A percentile compares a stretch with the other conserved stretches of the same genome.
These are phyloP conservation scores for Pyrenophora tritici-repentis DNA, from an alignment of 2,329 filamentous ascomycete genomes.

Conservation along the genomic window DNA sequence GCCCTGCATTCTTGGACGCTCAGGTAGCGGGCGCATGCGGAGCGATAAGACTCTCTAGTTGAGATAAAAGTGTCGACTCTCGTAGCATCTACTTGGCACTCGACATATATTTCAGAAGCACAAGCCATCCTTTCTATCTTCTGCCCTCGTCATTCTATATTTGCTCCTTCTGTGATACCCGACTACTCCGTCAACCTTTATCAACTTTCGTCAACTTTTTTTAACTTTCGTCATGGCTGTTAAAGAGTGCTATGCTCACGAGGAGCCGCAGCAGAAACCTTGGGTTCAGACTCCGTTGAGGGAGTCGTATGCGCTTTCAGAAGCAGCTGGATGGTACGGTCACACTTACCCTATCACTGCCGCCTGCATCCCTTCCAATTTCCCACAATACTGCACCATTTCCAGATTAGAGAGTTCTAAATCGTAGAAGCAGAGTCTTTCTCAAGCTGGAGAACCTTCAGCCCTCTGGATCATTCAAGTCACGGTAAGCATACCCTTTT, in stretches of 20 bases:
- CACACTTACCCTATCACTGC: slow-evolving; percentile 26
- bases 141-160: not conserved
- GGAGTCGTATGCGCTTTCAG: slow-evolving; percentile 68
- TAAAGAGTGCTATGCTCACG: slow-evolving; percentile 25
- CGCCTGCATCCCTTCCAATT: not conserved
- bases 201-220: not conserved
- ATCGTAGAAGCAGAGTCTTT: slow-evolving; percentile 69
- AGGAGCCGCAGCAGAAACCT: slow-evolving; percentile 46
- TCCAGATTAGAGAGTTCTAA: slow-evolving; percentile 43
- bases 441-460: slow-evolving; percentile 87
- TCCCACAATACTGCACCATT: not conserved
- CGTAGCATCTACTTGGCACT: slow-evolving; percentile 3
- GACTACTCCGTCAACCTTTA: not conserved
- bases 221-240: slow-evolving; percentile 30
- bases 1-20: slow-evolving; percentile 14
- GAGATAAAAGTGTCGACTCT: slow-evolving; percentile 19
- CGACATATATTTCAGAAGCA: slow-evolving; percentile 2
- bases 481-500: slow-evolving; percentile 46
- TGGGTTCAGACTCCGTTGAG: slow-evolving; percentile 76
- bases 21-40: slow-evolving; percentile 28
- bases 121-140: not conserved
- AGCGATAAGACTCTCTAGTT: slow-evolving; percentile 28
- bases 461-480: slow-evolving; percentile 86
- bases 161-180: slow-evolving; percentile 12
- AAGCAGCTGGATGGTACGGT: slow-evolving; percentile 72